Base-by-base conservation (phyloP, 2,329 filamentous ascomycete species). In the Trichoderma arundinaceum region DNA sequence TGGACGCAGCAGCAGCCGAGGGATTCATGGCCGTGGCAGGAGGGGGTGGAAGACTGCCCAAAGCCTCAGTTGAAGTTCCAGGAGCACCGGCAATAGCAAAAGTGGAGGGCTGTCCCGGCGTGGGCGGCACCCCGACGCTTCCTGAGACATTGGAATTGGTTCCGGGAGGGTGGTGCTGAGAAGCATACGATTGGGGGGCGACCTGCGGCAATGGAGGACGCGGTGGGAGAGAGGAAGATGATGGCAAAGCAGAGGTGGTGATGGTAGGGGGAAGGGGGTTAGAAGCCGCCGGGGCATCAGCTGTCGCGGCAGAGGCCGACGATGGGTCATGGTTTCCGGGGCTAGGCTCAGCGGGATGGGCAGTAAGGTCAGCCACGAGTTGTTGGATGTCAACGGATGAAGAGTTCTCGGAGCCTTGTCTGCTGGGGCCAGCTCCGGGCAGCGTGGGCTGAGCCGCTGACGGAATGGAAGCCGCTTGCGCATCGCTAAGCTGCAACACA, bases 201-300 rank as follows among this genome's bases (percentile, higher is more conserved):
- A 75, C 73, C 67, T 80, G 77, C 33, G 80, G 76, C 67, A 77
- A 69, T 54, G 81, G 81, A 57, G 81, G 82, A 71, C 80, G 79
- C 64, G 81, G 75, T 71, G 82, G 83, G 67, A 86, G 76, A 72
- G 82, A 78, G 68, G 81, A 74, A 44, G 78, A 72, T 38, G 75
- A 73, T 69, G 76, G 75, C 69, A 79, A 69, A 43, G 75, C 74
- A 69, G 76, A 72, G 13, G 56, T 39, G 46, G 22, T 51, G 22
- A 35, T 38, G 12, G 57, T 32, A 28, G 57, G 35, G 46, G 72
- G 68, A 67, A 74, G 68, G 71, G 76, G 65, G 73, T 75, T 66
- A 71, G 73, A 71, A 62, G 71, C 69, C 64, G 70, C 68, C 60
- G 68, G 72, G 53, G 66, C 69, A 65, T 74, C 74, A 66, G 71